Evolutionary conservation across 441 rosid genomes (phyloP), one percentile per base, ranked within the genome.

Genomic region (Raphanus hybrid): DNA sequence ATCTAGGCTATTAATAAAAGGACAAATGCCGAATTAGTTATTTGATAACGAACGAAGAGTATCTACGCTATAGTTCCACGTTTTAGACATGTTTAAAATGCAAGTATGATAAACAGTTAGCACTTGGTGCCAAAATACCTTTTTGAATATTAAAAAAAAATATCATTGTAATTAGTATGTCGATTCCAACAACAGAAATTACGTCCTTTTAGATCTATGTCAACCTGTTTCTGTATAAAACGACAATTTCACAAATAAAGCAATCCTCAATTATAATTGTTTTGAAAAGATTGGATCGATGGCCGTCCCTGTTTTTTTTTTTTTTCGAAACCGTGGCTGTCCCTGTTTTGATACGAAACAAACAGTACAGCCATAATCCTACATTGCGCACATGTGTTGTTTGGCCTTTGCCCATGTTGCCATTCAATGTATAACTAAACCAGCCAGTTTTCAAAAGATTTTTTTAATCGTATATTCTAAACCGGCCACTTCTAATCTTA

Each of bases 351-450:
- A 39, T 55, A 71, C 58, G n/a, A 65, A 58, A 58, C 29, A 64
- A 71, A 72, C 6, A 50, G 50, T 60, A 66, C 48, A 67, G 0
- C 64, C 67, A 50, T 60, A 34, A 66, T 41, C 60, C 61, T 52
- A 39, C 61, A 27, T 16, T 39, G 52, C 20, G 73, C 81, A 61
- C 81, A 78, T 73, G 74, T 73, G 35, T 67, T 37, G 74, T 78
- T 78, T 78, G 74, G 77, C 76, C 45, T 41, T 67, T 73, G 74
- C 50, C 77, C 81, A 73, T 61, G 74, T 73, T 73, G 20, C 55
- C 67, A 11, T 66, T 67, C 34, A 57, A 62, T 70, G 45, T 55
- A 70, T 57, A 29, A 45, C 52, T 45, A 45, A 45, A 45, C 52
- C 52, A 14, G 52, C n/a, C 5, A 45, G 5, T 45, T 45, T 11